Evolutionary conservation across 495 filamentous ascomycete species (phyloP).

Genomic region (Neurospora hispaniola): DNA sequence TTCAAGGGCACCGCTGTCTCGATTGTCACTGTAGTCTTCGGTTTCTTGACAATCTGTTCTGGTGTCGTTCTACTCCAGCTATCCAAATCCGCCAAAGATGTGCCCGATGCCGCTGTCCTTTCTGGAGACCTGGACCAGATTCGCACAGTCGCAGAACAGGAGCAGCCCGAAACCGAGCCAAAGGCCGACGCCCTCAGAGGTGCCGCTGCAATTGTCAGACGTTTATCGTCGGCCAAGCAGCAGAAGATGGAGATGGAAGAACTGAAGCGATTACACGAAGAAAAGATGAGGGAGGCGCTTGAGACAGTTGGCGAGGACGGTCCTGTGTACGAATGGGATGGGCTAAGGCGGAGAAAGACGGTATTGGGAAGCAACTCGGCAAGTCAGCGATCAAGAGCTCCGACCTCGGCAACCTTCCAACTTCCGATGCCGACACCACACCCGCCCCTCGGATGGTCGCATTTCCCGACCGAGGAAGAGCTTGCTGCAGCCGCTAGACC

Average conservation of each 20-base stretch:
- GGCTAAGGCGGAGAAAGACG: constrained; percentile 74
- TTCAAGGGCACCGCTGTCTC: constrained; percentile 77
- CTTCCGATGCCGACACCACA: constrained; percentile 44
- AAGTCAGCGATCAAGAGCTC: constrained; percentile 21
- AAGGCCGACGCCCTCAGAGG: constrained; percentile 95
- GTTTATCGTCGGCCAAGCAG: constrained; percentile 64
- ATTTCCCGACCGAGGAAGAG: constrained; percentile 61
- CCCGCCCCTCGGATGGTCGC: constrained; percentile 81
- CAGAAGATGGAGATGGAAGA: constrained; percentile 76
- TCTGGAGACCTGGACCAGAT: constrained; percentile 90
- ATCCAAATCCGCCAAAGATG: constrained; percentile 96
- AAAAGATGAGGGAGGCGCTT: constrained; percentile 59
- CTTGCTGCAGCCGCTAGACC: constrained; percentile 40
- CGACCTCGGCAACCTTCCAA: constrained; percentile 25
- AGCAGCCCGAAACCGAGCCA: constrained; percentile 89
- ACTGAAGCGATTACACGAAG: constrained; percentile 65
- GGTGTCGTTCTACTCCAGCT: constrained; percentile 95
- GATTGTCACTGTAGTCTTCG: constrained; percentile 84
- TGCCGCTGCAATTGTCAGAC: constrained; percentile 76
- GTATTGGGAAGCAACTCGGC: constrained; percentile 36
- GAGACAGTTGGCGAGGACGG: constrained; percentile 62
- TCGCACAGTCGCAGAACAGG: constrained; percentile 85
- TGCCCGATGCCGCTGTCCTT: constrained; percentile 89
- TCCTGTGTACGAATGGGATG: constrained; percentile 77
- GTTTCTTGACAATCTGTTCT: constrained; percentile 88